A percentile compares a stretch with the other conserved stretches of the same genome.
These are phyloP conservation scores for Ettlia oleoabundans DNA, from an alignment of 139 green algal species.

Conservation along the genomic window DNA sequence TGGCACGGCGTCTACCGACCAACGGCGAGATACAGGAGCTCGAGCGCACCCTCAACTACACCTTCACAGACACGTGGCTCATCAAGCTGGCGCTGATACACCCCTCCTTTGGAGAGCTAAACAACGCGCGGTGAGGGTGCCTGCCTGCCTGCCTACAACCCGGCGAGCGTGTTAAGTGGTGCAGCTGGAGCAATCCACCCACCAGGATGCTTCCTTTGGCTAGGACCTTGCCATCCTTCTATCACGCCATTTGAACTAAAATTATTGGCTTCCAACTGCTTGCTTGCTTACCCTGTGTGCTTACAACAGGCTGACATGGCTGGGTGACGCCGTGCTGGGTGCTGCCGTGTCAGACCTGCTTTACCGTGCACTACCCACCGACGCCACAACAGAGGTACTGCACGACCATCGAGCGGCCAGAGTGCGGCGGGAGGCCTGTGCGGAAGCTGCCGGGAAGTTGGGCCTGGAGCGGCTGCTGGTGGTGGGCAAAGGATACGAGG, in stretches of 20 bases:
- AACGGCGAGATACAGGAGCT: not conserved
- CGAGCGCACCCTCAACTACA: not conserved
- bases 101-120: not conserved
- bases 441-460: not conserved
- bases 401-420: not conserved
- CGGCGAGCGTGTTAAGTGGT: no score
- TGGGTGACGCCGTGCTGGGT: conserved; percentile 4
- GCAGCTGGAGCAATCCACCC: no score
- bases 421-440: not conserved
- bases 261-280: no score
- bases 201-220: not conserved
- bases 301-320: conserved; percentile 9
- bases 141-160: not conserved
- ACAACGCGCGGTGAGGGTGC: not conserved
- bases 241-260: not conserved
- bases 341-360: not conserved
- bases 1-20: not conserved
- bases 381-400: not conserved
- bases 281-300: no score
- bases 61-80: not conserved
- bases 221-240: not conserved
- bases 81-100: not conserved
- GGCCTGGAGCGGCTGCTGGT: conserved; percentile 1
- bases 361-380: not conserved
- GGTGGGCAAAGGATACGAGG: conserved; percentile 10